Conservation (phyloP, 2,329 filamentous ascomycete species). For the Colletotrichum sp. region DNA sequence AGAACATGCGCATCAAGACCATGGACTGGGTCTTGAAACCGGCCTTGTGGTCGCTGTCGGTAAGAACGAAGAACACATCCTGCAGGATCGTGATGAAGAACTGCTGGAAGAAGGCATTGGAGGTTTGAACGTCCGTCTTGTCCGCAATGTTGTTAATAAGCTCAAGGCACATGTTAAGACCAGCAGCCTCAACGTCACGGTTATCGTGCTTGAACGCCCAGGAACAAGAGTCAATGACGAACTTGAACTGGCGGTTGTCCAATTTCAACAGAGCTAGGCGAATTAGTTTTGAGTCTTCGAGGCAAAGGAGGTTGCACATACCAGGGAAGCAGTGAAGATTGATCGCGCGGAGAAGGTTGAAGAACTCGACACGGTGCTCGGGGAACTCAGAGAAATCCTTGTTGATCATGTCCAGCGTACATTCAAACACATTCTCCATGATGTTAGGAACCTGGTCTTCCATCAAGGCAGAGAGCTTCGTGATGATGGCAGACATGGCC, state of each 20-base stretch:
- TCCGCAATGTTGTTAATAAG: conserved; percentile 98
- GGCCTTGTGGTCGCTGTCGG: conserved; percentile 97
- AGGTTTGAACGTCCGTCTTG: conserved; percentile 76
- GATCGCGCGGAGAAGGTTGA: conserved; percentile 94
- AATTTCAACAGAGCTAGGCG: conserved; percentile 82
- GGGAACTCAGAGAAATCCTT: conserved; percentile 99
- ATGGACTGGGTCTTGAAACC: conserved; percentile 98
- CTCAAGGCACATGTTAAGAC: conserved; percentile 97
- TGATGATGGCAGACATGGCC: conserved; percentile 97
- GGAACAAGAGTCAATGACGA: conserved; percentile 98
- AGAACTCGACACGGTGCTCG: conserved; percentile 99
- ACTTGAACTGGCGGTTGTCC: conserved; percentile 97
- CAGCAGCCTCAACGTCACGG: conserved; percentile 93
- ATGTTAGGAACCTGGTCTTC: conserved; percentile 97
- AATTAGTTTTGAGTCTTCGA: conserved; percentile 3
- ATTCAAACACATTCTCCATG: conserved; percentile 98
- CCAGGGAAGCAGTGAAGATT: conserved; percentile 96
- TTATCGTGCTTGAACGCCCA: conserved; percentile 99
- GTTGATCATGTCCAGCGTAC: conserved; percentile 99
- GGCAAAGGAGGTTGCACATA: conserved; percentile 30
- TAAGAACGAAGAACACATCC: conserved; percentile 97
- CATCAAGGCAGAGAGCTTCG: conserved; percentile 95
- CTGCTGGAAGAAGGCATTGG: conserved; percentile 96
- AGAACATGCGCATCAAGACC: conserved; percentile 93
- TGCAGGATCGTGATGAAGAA: conserved; percentile 96